Evolutionary conservation across 306 rosid species (phyloP).

Genomic region (Fagus crenata): DNA sequence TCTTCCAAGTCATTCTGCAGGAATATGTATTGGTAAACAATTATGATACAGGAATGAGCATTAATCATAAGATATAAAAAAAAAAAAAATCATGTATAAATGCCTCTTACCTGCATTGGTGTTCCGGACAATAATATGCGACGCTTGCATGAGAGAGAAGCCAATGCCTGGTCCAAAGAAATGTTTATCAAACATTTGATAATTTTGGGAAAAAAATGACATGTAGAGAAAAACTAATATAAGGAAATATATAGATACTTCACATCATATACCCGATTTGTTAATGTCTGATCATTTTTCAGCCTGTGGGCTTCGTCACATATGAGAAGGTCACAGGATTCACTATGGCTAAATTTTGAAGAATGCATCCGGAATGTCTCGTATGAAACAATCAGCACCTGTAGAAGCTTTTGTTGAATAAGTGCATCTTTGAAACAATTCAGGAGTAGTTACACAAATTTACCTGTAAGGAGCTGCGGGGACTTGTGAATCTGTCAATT

Average conservation of each 20-base stretch:
- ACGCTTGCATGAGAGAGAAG: constrained; percentile 77
- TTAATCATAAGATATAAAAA: background rate
- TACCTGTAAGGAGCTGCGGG: constrained; percentile 64
- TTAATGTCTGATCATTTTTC: constrained; percentile 91
- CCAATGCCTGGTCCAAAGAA: constrained; percentile 73
- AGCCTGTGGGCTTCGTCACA: constrained; percentile 98
- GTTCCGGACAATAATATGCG: constrained; percentile 93
- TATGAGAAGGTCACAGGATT: constrained; percentile 86
- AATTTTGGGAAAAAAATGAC: constrained; percentile 3
- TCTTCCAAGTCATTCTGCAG: constrained; percentile 95
- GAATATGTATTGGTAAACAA: constrained; percentile 8
- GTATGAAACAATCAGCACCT: constrained; percentile 89
- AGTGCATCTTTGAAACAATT: constrained; percentile 11
- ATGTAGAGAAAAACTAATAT: constrained; percentile 12
- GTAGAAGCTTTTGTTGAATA: constrained; percentile 25
- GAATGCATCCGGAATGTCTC: constrained; percentile 97
- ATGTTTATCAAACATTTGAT: constrained; percentile 23
- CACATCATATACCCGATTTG: constrained; percentile 68
- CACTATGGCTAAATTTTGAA: constrained; percentile 62
- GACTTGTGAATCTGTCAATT: constrained; percentile 67
- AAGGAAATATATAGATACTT: constrained; percentile 1
- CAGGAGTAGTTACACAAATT: constrained; percentile 21
- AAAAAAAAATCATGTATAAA: constrained; percentile 12
- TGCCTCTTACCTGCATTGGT: constrained; percentile 80
- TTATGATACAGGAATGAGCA: background rate